phyloP scores from a whole-genome alignment of 2,329 filamentous ascomycete species.

The Trichothecium sympodiale region DNA sequence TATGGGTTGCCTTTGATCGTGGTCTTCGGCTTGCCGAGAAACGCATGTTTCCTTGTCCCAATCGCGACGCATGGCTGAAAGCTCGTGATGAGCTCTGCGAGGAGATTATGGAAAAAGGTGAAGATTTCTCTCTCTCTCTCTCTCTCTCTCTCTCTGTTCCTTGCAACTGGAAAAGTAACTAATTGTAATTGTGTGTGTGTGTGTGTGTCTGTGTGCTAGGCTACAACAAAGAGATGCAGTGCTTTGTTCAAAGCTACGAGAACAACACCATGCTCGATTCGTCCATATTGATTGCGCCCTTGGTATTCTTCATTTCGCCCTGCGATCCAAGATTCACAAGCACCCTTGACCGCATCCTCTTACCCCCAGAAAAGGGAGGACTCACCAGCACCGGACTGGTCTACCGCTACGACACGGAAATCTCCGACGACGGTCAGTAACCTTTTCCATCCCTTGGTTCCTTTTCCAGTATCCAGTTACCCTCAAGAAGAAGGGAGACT shows the following conservation, averaged over 20 bases:
- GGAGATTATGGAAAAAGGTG: slow-evolving; percentile 62
- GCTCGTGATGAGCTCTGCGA: slow-evolving; percentile 61
- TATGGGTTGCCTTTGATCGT: slow-evolving; percentile 73
- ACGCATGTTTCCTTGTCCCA: slow-evolving; percentile 63
- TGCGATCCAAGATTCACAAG: slow-evolving; percentile 66
- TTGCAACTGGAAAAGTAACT: no score
- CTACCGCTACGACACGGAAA: slow-evolving; percentile 60
- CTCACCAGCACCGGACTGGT: slow-evolving; percentile 66
- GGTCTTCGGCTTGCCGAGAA: slow-evolving; percentile 65
- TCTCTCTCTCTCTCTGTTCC: neutral
- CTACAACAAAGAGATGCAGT: slow-evolving; percentile 58
- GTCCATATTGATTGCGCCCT: slow-evolving; percentile 62
- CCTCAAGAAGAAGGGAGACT: neutral
- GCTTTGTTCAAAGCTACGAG: slow-evolving; percentile 70
- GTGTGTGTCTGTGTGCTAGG: slow-evolving; percentile 23
- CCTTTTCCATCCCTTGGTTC: slow-evolving; percentile 1
- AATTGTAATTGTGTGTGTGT: no score
- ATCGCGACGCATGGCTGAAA: slow-evolving; percentile 53
- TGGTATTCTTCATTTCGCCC: slow-evolving; percentile 70
- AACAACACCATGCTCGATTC: slow-evolving; percentile 59
- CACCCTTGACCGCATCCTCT: slow-evolving; percentile 61
- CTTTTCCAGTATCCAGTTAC: slow-evolving; percentile 5
- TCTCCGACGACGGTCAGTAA: slow-evolving; percentile 59
- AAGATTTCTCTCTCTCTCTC: neutral
- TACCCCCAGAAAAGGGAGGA: slow-evolving; percentile 63